Evolutionary conservation across 352 stramenopile genomes (phyloP).

Genomic region (Pythium aquatile): DNA sequence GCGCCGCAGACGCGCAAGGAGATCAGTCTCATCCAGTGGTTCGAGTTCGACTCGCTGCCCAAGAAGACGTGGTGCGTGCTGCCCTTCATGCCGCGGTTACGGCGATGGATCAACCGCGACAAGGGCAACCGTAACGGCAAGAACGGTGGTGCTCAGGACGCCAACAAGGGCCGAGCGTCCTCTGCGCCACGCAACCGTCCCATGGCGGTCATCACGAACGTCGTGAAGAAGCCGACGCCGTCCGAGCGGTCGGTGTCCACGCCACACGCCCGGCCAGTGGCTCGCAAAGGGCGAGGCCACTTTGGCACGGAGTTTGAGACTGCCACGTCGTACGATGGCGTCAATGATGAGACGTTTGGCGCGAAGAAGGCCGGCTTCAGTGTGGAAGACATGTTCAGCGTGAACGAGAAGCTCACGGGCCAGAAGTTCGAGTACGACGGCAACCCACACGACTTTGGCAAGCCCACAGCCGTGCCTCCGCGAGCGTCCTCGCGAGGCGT

Average conservation of each 20-base stretch:
- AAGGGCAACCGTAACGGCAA: constrained; percentile 39
- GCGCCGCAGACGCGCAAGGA: constrained; percentile 94
- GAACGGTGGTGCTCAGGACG: constrained; percentile 5
- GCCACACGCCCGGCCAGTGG: constrained; percentile 48
- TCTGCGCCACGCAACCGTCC: constrained; percentile 78
- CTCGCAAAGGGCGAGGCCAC: constrained; percentile 56
- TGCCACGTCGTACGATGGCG: constrained; percentile 75
- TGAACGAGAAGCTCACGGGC: constrained; percentile 91
- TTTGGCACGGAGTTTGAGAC: constrained; percentile 85
- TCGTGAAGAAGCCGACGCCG: constrained; percentile 41
- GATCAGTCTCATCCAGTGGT: constrained; percentile 92
- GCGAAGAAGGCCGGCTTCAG: constrained; percentile 70
- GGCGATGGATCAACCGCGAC: constrained; percentile 87
- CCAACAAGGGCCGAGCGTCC: constrained; percentile 52
- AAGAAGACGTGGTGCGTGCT: constrained; percentile 94
- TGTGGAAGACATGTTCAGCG: constrained; percentile 95
- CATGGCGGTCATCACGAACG: constrained; percentile 37
- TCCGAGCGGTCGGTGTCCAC: constrained; percentile 70
- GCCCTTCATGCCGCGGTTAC: constrained; percentile 90
- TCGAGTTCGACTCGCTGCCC: constrained; percentile 86
- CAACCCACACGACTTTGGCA: constrained; percentile 94
- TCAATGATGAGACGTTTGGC: constrained; percentile 90
- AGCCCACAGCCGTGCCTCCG: constrained; percentile 27
- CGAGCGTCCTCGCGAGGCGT: constrained; percentile 30
- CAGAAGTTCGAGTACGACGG: constrained; percentile 94